Conservation (phyloP, 75 land plant genomes). For the Pinus albicaulis region DNA sequence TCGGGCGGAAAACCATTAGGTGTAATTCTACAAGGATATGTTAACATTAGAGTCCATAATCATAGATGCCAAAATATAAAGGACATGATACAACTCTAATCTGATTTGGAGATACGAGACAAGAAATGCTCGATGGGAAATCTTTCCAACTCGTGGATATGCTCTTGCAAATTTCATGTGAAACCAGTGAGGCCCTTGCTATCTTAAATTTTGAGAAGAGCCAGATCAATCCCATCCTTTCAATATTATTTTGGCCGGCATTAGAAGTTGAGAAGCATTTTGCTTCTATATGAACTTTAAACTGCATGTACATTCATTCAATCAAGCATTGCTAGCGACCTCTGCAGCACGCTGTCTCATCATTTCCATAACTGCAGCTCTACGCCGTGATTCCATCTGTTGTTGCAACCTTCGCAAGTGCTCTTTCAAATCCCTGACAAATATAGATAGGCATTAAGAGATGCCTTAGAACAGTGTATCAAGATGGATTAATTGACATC, state of each 20-base stretch:
- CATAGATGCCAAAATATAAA: slow-evolving; percentile 8
- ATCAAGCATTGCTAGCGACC: slow-evolving; percentile 52
- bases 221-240: background rate
- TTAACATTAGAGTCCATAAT: slow-evolving; percentile 8
- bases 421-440: slow-evolving; percentile 79
- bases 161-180: slow-evolving; percentile 1
- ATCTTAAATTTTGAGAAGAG: background rate
- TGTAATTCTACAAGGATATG: slow-evolving; percentile 7
- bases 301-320: background rate
- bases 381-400: slow-evolving; percentile 83
- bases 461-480: background rate
- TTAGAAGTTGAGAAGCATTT: background rate
- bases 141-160: background rate
- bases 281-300: background rate
- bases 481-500: too few relatives aligned
- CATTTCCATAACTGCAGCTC: slow-evolving; percentile 96
- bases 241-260: background rate
- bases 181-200: slow-evolving; percentile 3
- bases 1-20: slow-evolving; percentile 8
- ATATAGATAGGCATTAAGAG: background rate
- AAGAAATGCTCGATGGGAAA: background rate
- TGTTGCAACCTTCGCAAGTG: slow-evolving; percentile 82
- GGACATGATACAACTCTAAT: slow-evolving; percentile 3
- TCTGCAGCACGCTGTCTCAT: slow-evolving; percentile 93
- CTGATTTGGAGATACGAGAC: slow-evolving; percentile 8